Percentiles rank a stretch among this genome's conserved stretches.
phyloP scores from a whole-genome alignment of 345 rosid genomes.

The Nephelium lappaceum region DNA sequence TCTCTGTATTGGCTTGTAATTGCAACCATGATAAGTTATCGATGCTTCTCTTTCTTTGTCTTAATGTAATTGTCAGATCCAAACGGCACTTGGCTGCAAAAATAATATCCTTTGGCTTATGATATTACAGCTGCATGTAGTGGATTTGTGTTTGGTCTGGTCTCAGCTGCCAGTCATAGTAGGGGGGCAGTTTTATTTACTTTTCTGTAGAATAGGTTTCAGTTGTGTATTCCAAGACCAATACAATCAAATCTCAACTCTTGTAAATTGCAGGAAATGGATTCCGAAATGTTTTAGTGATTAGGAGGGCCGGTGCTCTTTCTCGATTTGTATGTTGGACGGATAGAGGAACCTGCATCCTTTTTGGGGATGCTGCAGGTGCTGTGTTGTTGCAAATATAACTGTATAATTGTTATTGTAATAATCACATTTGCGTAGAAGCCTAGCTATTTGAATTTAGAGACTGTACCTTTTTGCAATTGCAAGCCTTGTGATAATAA shows the following conservation, averaged over 20 bases:
- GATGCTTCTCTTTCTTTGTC: neutral
- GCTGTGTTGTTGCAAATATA: slow-evolving; percentile 87
- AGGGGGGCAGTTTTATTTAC: slow-evolving; percentile 55
- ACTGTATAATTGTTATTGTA: slow-evolving; percentile 4
- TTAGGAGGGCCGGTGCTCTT: slow-evolving; percentile 89
- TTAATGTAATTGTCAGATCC: slow-evolving; percentile 55
- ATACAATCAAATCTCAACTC: slow-evolving; percentile 7
- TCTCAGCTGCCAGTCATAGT: slow-evolving; percentile 94
- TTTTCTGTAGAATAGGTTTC: slow-evolving; percentile 12
- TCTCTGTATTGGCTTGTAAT: slow-evolving; percentile 3
- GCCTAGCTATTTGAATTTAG: too few relatives aligned
- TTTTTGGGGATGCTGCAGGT: slow-evolving; percentile 98
- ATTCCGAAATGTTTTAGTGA: slow-evolving; percentile 79
- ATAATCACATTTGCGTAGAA: too few relatives aligned
- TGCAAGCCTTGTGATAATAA: too few relatives aligned
- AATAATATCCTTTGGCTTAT: slow-evolving; percentile 70
- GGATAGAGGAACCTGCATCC: slow-evolving; percentile 89
- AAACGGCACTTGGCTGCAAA: slow-evolving; percentile 87
- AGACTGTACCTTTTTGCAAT: too few relatives aligned
- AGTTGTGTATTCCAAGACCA: slow-evolving; percentile 6
- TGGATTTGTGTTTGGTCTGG: slow-evolving; percentile 85
- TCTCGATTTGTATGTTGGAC: slow-evolving; percentile 94
- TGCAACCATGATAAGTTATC: neutral
- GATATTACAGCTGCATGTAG: slow-evolving; percentile 98
- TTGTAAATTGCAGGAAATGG: slow-evolving; percentile 65